Percentiles rank a stretch among this genome's conserved stretches.
Evolutionary conservation across 2,329 filamentous ascomycete genomes (phyloP).

Genomic region (Trichoderma sp.): DNA sequence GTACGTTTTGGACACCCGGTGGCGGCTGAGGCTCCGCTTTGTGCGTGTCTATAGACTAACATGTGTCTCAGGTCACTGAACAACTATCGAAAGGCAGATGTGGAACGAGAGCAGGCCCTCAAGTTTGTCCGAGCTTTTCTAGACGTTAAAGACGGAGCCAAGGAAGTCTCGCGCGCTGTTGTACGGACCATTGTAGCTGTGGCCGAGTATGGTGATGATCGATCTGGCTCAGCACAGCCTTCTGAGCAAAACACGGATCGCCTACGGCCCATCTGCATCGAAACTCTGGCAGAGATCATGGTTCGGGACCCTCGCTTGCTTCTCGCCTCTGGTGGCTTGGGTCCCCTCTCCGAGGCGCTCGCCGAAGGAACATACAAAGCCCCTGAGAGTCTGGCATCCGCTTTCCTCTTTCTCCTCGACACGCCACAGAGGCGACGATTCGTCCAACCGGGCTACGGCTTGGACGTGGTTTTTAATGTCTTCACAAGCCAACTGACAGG

Average conservation of each 20-base stretch:
- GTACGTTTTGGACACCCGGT: conserved; percentile 28
- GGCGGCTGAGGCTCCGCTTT: not conserved
- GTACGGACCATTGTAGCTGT: conserved; percentile 89
- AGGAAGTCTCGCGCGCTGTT: conserved; percentile 82
- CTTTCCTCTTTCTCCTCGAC: conserved; percentile 89
- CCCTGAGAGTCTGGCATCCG: conserved; percentile 81
- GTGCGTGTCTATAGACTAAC: not conserved
- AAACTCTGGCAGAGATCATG: conserved; percentile 90
- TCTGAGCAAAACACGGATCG: conserved; percentile 78
- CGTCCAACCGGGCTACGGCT: conserved; percentile 82
- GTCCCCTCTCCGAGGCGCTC: conserved; percentile 86
- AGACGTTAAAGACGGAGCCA: conserved; percentile 89
- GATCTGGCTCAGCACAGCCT: conserved; percentile 70
- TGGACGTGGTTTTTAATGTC: conserved; percentile 85
- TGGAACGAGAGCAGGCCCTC: conserved; percentile 93
- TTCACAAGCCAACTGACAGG: conserved; percentile 80
- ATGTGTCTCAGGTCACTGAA: conserved; percentile 66
- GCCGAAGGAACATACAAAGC: conserved; percentile 90
- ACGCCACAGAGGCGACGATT: conserved; percentile 77
- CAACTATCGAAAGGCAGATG: conserved; percentile 94
- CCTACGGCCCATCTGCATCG: conserved; percentile 83
- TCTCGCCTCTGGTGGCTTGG: conserved; percentile 80
- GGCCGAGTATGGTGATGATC: conserved; percentile 84
- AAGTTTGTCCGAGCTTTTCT: conserved; percentile 96
- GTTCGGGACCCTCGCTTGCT: conserved; percentile 81